phyloP scores from a whole-genome alignment of 2,329 filamentous ascomycete genomes.

The Polytolypa hystricis region DNA sequence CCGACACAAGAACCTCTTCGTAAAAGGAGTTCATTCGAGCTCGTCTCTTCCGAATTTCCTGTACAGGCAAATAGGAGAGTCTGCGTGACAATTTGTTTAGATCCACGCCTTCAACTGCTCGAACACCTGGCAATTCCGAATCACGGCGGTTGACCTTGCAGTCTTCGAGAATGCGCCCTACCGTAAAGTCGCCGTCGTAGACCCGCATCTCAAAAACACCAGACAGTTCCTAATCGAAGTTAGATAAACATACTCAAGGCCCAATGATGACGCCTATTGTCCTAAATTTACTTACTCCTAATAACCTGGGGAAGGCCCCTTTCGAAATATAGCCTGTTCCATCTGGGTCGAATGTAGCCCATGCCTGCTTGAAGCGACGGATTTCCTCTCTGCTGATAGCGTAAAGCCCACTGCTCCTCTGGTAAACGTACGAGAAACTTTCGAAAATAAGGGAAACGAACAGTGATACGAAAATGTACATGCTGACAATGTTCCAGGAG shows the following conservation, averaged over 20 bases:
- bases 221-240: constrained; percentile 56
- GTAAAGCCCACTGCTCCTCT: constrained; percentile 84
- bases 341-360: constrained; percentile 87
- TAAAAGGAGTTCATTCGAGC: constrained; percentile 87
- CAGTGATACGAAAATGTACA: constrained; percentile 98
- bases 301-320: constrained; percentile 73
- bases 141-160: constrained; percentile 50
- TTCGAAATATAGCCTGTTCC: constrained; percentile 87
- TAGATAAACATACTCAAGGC: neutral
- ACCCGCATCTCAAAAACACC: constrained; percentile 96
- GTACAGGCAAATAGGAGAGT: constrained; percentile 61
- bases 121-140: constrained; percentile 27
- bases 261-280: neutral
- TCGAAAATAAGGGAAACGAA: constrained; percentile 99
- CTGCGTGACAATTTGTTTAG: constrained; percentile 63
- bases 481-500: constrained; percentile 97
- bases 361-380: constrained; percentile 93
- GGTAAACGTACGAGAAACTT: constrained; percentile 98
- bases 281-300: constrained; percentile 49
- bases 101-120: constrained; percentile 50
- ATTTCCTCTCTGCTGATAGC: constrained; percentile 88
- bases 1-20: constrained; percentile 88
- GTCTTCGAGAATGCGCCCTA: constrained; percentile 76
- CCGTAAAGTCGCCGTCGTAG: constrained; percentile 81
- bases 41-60: constrained; percentile 62